Base-by-base conservation (phyloP, 1,139 yeast species). In the Zygosaccharomyces pseudobailii region DNA sequence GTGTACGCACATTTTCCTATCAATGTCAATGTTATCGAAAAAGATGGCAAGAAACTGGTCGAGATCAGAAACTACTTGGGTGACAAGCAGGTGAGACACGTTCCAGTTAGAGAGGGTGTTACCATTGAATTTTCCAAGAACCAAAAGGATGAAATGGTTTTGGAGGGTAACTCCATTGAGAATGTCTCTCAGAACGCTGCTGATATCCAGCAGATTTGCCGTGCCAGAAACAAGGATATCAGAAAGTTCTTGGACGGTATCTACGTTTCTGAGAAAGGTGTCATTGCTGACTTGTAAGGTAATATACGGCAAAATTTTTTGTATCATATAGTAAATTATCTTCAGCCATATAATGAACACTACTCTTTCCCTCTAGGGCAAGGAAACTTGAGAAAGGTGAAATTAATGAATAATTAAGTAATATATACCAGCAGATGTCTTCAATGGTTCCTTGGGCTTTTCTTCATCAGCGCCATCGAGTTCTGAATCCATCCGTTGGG, bases 1-100 rank as follows among this genome's bases (percentile, higher is more conserved):
- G 98, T 92, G 63, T 94, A 92, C 73, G 99, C 98, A 84, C 98
- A 94, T 87, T 92, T 92, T 96, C 99, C 98, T 74, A 94, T 94
- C 78, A 92, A 94, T 77, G 97, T 92, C 66, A 92, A 90, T 82
- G 73, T 83, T 61, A 71, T 83, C 68, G 84, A 87, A 65, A 75
- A 79, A 66, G 87, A 88, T 50, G 90, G 89, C 68, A 76, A 80
- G 56, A 75, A 79, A 59, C 80, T 69, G 70, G 86, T 90, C 67
- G 98, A 92, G 80, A 90, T 92, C 80, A 90, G 98, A 87, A 92
- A 92, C 82, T 92, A 88, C 84, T 84, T 92, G 78, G 97, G 97
- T 79, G 97, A 90, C 80, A 90, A 87, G 84, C 84, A 87, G 75
- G 95, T 89, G 63, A 88, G 97, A 84, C 74, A 76, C 62, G 83